A percentile compares a stretch with the other conserved stretches of the same genome.
These are phyloP conservation scores for Anaeromyces robustus DNA, from an alignment of 192 early-diverging fungal genomes.

Conservation along the genomic window DNA sequence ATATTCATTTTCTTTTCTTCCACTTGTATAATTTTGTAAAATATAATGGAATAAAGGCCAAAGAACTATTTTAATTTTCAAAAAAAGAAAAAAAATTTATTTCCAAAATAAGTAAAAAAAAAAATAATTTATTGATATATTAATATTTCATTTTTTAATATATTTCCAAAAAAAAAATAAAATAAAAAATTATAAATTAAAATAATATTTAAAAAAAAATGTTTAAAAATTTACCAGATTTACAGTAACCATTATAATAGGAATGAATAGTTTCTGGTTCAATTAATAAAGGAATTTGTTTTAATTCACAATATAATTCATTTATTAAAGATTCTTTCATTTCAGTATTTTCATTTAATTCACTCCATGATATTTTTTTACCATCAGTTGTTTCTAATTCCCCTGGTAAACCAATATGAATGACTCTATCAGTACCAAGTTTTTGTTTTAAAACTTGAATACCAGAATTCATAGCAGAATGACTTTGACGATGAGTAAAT, in stretches of 20 bases:
- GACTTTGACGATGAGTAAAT: neutral
- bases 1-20: constrained; percentile 32
- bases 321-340: neutral
- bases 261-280: neutral
- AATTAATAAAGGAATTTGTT: neutral
- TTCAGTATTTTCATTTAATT: neutral
- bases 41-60: constrained; percentile 96
- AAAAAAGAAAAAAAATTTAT: no score
- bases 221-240: neutral
- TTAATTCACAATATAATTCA: neutral
- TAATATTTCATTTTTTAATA: no score
- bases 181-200: no score
- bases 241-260: neutral
- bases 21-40: constrained; percentile 59
- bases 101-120: no score
- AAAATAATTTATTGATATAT: no score
- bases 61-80: constrained; percentile 30
- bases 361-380: neutral
- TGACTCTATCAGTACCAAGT: neutral
- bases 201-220: no score
- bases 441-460: neutral
- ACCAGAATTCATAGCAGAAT: neutral
- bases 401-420: neutral
- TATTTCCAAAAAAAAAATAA: no score
- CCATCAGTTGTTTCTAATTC: neutral